phyloP scores from a whole-genome alignment of 2,329 filamentous ascomycete genomes.

The Calycina marina region DNA sequence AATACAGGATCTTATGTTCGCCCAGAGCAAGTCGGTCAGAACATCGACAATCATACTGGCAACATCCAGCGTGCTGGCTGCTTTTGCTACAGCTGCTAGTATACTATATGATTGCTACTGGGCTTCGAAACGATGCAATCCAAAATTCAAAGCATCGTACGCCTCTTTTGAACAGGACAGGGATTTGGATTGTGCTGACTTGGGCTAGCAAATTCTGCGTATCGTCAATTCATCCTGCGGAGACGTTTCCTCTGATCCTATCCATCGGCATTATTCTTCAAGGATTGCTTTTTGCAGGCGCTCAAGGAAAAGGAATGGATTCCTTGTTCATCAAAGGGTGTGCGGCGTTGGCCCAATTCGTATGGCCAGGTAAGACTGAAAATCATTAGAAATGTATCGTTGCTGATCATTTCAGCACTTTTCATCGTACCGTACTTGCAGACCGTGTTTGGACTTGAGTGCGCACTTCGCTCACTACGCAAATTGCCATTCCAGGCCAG shows the following conservation, averaged over 20 bases:
- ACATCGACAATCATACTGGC: constrained; percentile 47
- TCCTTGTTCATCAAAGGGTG: constrained; percentile 37
- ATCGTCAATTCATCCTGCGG: constrained; percentile 22
- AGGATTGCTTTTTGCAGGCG: constrained; percentile 39
- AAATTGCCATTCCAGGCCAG: constrained; percentile 41
- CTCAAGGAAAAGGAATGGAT: constrained; percentile 40
- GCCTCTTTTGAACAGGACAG: constrained; percentile 26
- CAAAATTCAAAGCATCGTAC: constrained; percentile 27
- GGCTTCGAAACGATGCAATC: constrained; percentile 21
- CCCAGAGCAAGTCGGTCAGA: constrained; percentile 36
- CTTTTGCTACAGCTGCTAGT: constrained; percentile 38
- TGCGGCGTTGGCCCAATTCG: constrained; percentile 37
- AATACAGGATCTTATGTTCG: constrained; percentile 21
- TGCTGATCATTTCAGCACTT: constrained; percentile 34
- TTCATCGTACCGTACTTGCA: constrained; percentile 54
- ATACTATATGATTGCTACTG: constrained; percentile 37
- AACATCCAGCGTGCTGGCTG: constrained; percentile 43
- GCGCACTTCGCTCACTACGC: constrained; percentile 38
- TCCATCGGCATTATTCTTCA: constrained; percentile 43
- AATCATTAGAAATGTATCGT: neutral
- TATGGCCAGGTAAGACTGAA: constrained; percentile 41
- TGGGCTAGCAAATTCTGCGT: constrained; percentile 21
- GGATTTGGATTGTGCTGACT: constrained; percentile 17
- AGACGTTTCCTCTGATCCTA: constrained; percentile 37
- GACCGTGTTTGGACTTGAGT: constrained; percentile 49